These are phyloP conservation scores for Ciborinia camelliae DNA, from an alignment of 2,329 filamentous ascomycete species.

Conservation along the genomic window DNA sequence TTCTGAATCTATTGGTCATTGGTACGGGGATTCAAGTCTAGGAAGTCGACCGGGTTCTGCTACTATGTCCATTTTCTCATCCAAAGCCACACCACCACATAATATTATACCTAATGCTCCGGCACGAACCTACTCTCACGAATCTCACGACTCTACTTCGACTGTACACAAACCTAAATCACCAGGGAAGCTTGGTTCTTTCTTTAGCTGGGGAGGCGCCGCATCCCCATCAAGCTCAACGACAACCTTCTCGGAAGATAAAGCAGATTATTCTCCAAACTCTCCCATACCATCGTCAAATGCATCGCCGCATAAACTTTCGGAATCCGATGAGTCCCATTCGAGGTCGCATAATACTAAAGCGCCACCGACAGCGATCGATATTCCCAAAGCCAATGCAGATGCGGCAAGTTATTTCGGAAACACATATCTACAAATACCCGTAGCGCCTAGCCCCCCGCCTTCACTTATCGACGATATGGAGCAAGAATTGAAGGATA, in stretches of 20 bases:
- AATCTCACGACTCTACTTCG: slow-evolving; percentile 32
- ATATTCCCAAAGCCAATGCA: slow-evolving; percentile 38
- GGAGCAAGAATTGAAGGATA: slow-evolving; percentile 90
- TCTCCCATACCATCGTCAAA: slow-evolving; percentile 57
- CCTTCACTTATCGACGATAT: slow-evolving; percentile 72
- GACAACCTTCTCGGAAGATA: slow-evolving; percentile 56
- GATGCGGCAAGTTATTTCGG: slow-evolving; percentile 42
- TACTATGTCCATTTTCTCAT: slow-evolving; percentile 39
- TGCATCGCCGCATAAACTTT: slow-evolving; percentile 40
- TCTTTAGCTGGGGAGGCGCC: slow-evolving; percentile 63
- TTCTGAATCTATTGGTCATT: slow-evolving; percentile 33
- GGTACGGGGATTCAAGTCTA: slow-evolving; percentile 34
- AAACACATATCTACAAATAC: slow-evolving; percentile 34
- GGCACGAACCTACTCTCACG: slow-evolving; percentile 30
- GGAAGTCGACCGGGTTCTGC: slow-evolving; percentile 29
- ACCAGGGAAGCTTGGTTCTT: slow-evolving; percentile 58
- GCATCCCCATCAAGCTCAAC: slow-evolving; percentile 55
- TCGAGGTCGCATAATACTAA: slow-evolving; percentile 23
- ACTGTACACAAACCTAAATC: slow-evolving; percentile 44
- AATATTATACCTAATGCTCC: slow-evolving; percentile 28
- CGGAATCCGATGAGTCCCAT: slow-evolving; percentile 29
- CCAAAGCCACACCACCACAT: slow-evolving; percentile 36
- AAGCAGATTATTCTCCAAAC: slow-evolving; percentile 50
- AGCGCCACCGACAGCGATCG: slow-evolving; percentile 40
- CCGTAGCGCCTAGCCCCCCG: slow-evolving; percentile 39